phyloP scores from a whole-genome alignment of 192 early-diverging fungal species.

The Phycomyces blakesleeanus region DNA sequence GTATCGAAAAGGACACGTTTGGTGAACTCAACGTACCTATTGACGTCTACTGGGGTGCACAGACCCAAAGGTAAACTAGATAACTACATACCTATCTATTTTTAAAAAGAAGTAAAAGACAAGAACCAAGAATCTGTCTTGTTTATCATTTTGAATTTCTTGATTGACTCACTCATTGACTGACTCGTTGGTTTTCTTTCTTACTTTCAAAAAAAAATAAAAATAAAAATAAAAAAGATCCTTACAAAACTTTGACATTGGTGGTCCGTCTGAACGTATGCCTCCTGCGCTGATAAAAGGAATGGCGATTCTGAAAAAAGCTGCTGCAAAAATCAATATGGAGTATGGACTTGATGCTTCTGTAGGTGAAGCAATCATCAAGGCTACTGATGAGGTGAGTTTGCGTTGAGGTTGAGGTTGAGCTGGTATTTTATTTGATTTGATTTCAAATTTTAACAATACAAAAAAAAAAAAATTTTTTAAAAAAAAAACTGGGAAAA shows the following conservation, averaged over 20 bases:
- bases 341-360: conserved; percentile 73
- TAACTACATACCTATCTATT: too few relatives aligned
- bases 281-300: conserved; percentile 90
- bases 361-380: conserved; percentile 84
- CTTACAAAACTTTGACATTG: conserved; percentile 94
- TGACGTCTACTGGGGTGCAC: conserved; percentile 93
- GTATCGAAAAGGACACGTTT: conserved; percentile 81
- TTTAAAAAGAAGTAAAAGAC: background rate
- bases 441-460: too few relatives aligned
- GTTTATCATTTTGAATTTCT: too few relatives aligned
- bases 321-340: conserved; percentile 88
- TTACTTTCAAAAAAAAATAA: too few relatives aligned
- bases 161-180: too few relatives aligned
- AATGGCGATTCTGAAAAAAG: conserved; percentile 90
- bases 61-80: conserved; percentile 77
- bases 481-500: background rate
- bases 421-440: too few relatives aligned
- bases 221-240: conserved; percentile 48
- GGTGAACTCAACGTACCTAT: conserved; percentile 91
- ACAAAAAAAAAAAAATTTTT: too few relatives aligned
- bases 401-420: background rate
- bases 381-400: conserved; percentile 79
- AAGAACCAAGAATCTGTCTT: too few relatives aligned
- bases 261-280: conserved; percentile 86
- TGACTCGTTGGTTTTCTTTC: too few relatives aligned